Evolutionary conservation across 2,329 filamentous ascomycete species (phyloP).

Genomic region (Cryphonectria nitschkei): DNA sequence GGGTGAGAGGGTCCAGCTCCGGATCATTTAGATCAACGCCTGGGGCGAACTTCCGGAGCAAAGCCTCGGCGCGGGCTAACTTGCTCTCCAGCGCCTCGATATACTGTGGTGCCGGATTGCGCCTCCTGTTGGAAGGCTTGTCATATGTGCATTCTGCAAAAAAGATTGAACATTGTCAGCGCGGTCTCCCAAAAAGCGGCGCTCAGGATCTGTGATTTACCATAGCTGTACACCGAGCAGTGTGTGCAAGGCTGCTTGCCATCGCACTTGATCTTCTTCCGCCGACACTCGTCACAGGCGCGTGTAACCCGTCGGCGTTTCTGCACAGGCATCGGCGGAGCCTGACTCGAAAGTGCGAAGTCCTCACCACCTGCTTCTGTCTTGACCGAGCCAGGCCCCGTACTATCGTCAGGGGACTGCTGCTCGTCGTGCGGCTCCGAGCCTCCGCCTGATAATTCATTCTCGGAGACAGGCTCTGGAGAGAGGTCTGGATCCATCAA

Average conservation of each 20-base stretch:
- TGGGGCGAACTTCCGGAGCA: conserved; percentile 79
- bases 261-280: conserved; percentile 88
- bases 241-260: conserved; percentile 90
- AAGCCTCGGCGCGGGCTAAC: conserved; percentile 78
- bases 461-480: conserved; percentile 24
- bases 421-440: conserved; percentile 45
- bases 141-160: conserved; percentile 87
- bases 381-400: conserved; percentile 19
- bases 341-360: conserved; percentile 17
- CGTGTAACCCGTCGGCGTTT: conserved; percentile 79
- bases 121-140: conserved; percentile 87
- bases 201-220: conserved; percentile 54
- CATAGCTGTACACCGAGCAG: conserved; percentile 98
- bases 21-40: conserved; percentile 86
- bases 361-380: conserved; percentile 23
- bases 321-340: conserved; percentile 60
- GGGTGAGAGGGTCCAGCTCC: conserved; percentile 75
- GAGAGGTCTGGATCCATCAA: conserved; percentile 22
- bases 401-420: conserved; percentile 25
- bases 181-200: background rate
- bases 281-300: conserved; percentile 80
- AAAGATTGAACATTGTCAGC: conserved; percentile 11
- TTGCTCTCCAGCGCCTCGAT: conserved; percentile 86
- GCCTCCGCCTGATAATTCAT: conserved; percentile 36
- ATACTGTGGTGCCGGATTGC: conserved; percentile 90